Percentiles rank a stretch among this genome's conserved stretches.
Evolutionary conservation across 2,329 filamentous ascomycete genomes (phyloP).

Genomic region (Colletotrichum brevisporum): DNA sequence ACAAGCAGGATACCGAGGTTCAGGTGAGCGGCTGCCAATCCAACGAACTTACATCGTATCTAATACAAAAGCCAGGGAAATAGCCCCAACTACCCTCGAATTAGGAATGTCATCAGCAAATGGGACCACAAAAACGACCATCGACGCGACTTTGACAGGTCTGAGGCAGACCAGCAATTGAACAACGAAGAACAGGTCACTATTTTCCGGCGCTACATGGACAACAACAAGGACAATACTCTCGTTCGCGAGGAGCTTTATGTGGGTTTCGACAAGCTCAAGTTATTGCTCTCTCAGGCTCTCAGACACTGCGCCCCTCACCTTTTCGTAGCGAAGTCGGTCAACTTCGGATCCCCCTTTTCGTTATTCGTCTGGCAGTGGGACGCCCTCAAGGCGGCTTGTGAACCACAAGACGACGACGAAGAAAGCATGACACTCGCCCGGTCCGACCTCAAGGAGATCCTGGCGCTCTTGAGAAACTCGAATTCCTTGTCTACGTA

Average conservation of each 20-base stretch:
- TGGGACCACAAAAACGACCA: slow-evolving; percentile 1
- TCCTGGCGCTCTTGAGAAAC: neutral
- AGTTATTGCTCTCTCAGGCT: neutral
- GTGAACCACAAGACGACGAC: neutral
- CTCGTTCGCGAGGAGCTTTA: neutral
- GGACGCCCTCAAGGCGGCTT: neutral
- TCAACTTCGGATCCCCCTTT: neutral
- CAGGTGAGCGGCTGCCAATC: neutral
- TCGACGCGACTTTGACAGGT: neutral
- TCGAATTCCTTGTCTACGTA: neutral
- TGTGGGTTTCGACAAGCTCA: neutral
- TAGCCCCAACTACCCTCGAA: neutral
- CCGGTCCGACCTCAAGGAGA: neutral
- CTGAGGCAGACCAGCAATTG: neutral
- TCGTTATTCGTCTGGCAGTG: neutral
- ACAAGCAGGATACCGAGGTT: neutral
- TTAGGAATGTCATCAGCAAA: neutral
- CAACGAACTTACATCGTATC: neutral
- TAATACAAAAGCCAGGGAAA: neutral
- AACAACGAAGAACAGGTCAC: neutral
- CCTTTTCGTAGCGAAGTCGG: neutral
- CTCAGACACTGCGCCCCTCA: neutral
- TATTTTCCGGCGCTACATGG: neutral
- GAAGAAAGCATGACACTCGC: neutral
- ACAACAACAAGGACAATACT: neutral